Evolutionary conservation across 768 basidiomycete genomes (phyloP).

Genomic region (Galerina marginata): DNA sequence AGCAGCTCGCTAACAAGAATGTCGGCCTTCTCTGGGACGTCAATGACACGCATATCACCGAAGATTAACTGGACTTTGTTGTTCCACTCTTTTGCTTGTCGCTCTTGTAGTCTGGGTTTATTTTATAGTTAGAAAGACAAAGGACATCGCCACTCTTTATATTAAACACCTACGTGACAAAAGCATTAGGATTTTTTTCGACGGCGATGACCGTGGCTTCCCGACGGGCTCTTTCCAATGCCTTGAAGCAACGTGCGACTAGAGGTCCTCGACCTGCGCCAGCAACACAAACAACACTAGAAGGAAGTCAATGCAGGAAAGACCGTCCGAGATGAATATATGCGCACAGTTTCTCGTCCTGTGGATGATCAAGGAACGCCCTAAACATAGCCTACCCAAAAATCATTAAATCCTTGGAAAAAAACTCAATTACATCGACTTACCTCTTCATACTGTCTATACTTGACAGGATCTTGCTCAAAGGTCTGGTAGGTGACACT

Average conservation of each 20-base stretch:
- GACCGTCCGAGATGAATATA: background rate
- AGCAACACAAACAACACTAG: slow-evolving; percentile 85
- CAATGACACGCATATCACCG: slow-evolving; percentile 91
- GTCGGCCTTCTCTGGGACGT: slow-evolving; percentile 87
- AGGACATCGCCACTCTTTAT: too few species aligned
- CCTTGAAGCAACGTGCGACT: slow-evolving; percentile 82
- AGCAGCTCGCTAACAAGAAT: slow-evolving; percentile 95
- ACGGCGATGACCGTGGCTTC: slow-evolving; percentile 80
- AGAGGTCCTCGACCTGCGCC: slow-evolving; percentile 96
- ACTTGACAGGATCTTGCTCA: slow-evolving; percentile 97
- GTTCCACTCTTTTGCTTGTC: slow-evolving; percentile 84
- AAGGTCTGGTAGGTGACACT: slow-evolving; percentile 97
- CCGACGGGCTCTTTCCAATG: slow-evolving; percentile 69
- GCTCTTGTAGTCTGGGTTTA: slow-evolving; percentile 74
- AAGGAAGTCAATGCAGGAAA: slow-evolving; percentile 3
- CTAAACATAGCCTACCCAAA: slow-evolving; percentile 71
- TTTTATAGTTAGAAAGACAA: background rate
- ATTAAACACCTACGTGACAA: slow-evolving; percentile 75
- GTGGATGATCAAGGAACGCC: slow-evolving; percentile 77
- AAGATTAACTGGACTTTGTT: slow-evolving; percentile 80
- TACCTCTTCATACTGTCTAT: slow-evolving; percentile 93
- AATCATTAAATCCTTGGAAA: slow-evolving; percentile 10
- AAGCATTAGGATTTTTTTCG: slow-evolving; percentile 97
- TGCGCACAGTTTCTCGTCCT: slow-evolving; percentile 60
- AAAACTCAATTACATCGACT: background rate